These are phyloP conservation scores for Trichoderma virens DNA, from an alignment of 495 filamentous ascomycete species.

Conservation along the genomic window DNA sequence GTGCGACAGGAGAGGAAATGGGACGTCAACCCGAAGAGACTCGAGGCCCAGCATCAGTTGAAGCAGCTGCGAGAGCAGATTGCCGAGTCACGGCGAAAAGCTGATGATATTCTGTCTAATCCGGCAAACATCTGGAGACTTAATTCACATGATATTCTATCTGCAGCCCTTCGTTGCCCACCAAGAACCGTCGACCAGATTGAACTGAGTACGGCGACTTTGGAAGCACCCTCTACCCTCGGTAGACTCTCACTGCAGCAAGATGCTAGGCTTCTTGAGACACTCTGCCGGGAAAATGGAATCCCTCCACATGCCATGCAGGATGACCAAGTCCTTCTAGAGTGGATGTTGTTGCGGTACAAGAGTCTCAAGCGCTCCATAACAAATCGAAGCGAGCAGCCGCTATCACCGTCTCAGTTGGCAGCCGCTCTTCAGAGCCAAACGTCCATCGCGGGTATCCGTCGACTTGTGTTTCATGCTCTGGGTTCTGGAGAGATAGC, in stretches of 20 bases:
- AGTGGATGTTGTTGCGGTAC: conserved; percentile 5
- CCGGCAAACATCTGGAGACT: background rate
- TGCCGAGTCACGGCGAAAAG: background rate
- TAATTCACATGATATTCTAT: background rate
- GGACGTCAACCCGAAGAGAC: background rate
- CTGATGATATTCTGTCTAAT: background rate
- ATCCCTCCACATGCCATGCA: background rate
- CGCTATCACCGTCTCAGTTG: background rate
- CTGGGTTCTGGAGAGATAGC: background rate
- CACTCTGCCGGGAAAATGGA: background rate
- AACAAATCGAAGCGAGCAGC: background rate
- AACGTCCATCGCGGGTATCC: background rate
- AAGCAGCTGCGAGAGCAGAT: background rate
- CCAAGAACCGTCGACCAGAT: background rate
- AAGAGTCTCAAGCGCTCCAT: background rate
- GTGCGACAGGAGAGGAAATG: background rate
- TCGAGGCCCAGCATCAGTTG: background rate
- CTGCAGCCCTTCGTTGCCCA: background rate
- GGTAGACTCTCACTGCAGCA: background rate
- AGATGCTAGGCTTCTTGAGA: background rate
- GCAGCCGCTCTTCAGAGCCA: background rate
- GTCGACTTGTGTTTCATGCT: background rate
- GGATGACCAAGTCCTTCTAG: background rate
- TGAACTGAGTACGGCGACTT: background rate
- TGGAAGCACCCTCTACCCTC: background rate